Evolutionary conservation across 805 yeast species (phyloP), one percentile per base, ranked within the genome.

Genomic region (Yarrowia sp.): DNA sequence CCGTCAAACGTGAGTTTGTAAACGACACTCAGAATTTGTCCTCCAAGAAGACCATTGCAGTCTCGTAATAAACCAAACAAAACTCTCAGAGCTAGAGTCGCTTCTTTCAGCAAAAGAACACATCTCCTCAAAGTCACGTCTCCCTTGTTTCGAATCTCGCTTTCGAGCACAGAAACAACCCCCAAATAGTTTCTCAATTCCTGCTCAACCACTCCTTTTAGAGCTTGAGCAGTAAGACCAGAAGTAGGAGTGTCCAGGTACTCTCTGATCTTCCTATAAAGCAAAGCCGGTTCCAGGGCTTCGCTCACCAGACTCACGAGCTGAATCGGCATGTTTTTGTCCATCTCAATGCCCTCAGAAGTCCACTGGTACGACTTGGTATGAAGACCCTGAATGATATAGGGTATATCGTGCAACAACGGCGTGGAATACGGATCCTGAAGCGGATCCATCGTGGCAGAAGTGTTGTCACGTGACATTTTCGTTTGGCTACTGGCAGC

Each of bases 261-360:
- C 15, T 64, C 68, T 5, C 75, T 76, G 42, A 91, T 76, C 50
- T 79, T 75, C 64, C 83, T 82, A 76, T 84, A 91, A 2, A 92
- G 77, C 40, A 92, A 76, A 0, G 91, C 94, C 1, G 92, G 89
- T 75, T 92, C 97, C 47, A 88, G 78, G 3, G 66, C 53, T 12
- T 60, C 66, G 9, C 66, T 46, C 20, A 46, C 53, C 53, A 60
- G 19, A 34, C 66, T 46, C 43, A 46, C 53, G 10, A 72, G 39
- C 68, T 56, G 64, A 69, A 73, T 36, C 52, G 58, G 46, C 42
- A 43, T 66, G 17, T 56, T 47, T 49, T 63, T 40, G 36, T 64
- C 55, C 36, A 36, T 19, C 52, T 17, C 38, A 8, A 20, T 49
- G 40, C 58, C 64, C 9, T 69, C 63, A 7, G 13, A 30, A 9